Conservation (phyloP, 495 filamentous ascomycete species). For the Astrothelium macrocarpum region DNA sequence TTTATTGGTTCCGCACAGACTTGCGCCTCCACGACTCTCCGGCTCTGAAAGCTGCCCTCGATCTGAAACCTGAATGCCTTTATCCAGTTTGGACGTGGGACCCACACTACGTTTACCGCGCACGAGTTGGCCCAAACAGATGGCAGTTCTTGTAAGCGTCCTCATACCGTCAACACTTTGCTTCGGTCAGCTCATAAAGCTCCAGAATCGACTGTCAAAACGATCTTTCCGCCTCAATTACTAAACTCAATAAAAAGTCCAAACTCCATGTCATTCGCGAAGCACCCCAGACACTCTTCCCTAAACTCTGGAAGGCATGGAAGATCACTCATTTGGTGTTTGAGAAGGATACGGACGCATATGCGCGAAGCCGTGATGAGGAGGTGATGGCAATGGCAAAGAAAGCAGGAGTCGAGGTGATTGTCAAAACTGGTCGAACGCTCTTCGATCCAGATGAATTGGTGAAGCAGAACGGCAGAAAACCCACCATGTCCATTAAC, state of each 20-base stretch:
- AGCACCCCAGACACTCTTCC: constrained; percentile 54
- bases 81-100: constrained; percentile 66
- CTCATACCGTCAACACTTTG: background rate
- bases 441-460: constrained; percentile 60
- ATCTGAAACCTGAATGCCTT: constrained; percentile 49
- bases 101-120: constrained; percentile 61
- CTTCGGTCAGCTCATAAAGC: background rate
- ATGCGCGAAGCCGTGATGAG: constrained; percentile 51
- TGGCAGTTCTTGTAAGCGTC: constrained; percentile 50
- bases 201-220: constrained; percentile 52
- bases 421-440: constrained; percentile 49
- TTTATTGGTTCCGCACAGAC: constrained; percentile 72
- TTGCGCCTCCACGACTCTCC: constrained; percentile 63
- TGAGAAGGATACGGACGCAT: constrained; percentile 64
- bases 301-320: constrained; percentile 60
- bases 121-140: constrained; percentile 54
- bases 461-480: constrained; percentile 50
- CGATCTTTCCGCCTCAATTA: constrained; percentile 52
- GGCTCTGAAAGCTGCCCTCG: constrained; percentile 53
- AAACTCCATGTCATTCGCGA: constrained; percentile 59
- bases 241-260: constrained; percentile 50
- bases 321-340: constrained; percentile 61
- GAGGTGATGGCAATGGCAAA: constrained; percentile 45
- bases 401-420: constrained; percentile 53
- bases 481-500: constrained; percentile 59